Evolutionary conservation across 768 basidiomycete species (phyloP).

Genomic region (Krasilnikovozyma curviuscula): DNA sequence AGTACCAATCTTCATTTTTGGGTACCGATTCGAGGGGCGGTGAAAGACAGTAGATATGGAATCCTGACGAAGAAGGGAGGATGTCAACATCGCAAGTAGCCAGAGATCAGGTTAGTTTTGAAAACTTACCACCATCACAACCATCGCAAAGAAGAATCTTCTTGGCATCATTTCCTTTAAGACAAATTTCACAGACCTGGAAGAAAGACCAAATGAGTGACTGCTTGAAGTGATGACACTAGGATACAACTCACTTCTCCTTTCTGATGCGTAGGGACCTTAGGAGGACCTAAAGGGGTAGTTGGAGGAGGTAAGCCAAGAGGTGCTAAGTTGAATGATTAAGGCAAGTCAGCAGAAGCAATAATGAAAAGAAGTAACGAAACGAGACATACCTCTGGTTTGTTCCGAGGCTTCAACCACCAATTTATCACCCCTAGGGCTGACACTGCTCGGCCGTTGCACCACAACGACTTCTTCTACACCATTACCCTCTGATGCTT

Average conservation of each 20-base stretch:
- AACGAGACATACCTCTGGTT: too few species aligned
- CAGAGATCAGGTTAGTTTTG: conserved; percentile 5
- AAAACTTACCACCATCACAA: conserved; percentile 50
- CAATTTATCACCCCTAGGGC: too few species aligned
- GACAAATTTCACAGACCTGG: conserved; percentile 74
- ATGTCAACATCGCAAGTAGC: conserved; percentile 13
- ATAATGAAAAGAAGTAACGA: too few species aligned
- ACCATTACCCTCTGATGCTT: too few species aligned
- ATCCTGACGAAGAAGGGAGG: conserved; percentile 36
- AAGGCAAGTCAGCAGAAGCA: too few species aligned
- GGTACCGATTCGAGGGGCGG: conserved; percentile 73
- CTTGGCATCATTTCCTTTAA: conserved; percentile 66
- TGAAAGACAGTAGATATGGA: conserved; percentile 91
- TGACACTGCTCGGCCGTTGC: too few species aligned
- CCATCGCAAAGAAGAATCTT: conserved; percentile 84
- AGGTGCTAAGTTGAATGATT: too few species aligned
- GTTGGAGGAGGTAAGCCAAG: too few species aligned
- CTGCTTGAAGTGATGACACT: background rate
- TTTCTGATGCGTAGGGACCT: background rate
- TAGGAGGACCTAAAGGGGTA: background rate
- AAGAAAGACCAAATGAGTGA: background rate
- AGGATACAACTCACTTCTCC: background rate
- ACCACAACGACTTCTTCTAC: too few species aligned
- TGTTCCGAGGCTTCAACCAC: too few species aligned
- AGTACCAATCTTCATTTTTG: conserved; percentile 78